A percentile compares a stretch with the other conserved stretches of the same genome.
phyloP scores from a whole-genome alignment of 495 filamentous ascomycete species.

The Letharia columbiana region DNA sequence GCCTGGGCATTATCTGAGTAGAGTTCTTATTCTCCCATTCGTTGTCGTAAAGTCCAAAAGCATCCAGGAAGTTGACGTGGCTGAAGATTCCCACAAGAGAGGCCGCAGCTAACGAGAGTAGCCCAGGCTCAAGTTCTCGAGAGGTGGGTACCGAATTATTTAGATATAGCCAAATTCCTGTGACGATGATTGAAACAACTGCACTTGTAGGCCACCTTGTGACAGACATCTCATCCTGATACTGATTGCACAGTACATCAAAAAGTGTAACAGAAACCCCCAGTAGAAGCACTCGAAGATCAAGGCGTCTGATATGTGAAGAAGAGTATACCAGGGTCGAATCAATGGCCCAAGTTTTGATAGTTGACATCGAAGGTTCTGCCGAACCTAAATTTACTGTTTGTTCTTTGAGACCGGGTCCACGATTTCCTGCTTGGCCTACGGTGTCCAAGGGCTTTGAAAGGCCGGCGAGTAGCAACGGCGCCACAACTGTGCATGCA shows the following conservation, averaged over 20 bases:
- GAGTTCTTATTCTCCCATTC: background rate
- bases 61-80: background rate
- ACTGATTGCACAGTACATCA: background rate
- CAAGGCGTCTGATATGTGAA: background rate
- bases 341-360: background rate
- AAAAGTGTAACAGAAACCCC: background rate
- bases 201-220: background rate
- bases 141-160: background rate
- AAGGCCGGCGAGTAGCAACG: background rate
- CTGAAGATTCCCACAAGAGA: background rate
- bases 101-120: background rate
- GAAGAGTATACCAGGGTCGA: background rate
- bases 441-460: background rate
- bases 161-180: background rate
- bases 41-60: background rate
- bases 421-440: background rate
- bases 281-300: background rate
- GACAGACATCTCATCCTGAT: background rate
- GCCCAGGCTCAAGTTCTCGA: background rate
- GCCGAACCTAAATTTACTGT: background rate
- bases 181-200: background rate
- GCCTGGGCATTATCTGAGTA: background rate
- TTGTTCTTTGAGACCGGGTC: background rate
- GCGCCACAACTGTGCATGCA: background rate
- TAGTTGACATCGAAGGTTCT: background rate